phyloP scores from a whole-genome alignment of 257 asterid genomes.

The Lycium barbarum region DNA sequence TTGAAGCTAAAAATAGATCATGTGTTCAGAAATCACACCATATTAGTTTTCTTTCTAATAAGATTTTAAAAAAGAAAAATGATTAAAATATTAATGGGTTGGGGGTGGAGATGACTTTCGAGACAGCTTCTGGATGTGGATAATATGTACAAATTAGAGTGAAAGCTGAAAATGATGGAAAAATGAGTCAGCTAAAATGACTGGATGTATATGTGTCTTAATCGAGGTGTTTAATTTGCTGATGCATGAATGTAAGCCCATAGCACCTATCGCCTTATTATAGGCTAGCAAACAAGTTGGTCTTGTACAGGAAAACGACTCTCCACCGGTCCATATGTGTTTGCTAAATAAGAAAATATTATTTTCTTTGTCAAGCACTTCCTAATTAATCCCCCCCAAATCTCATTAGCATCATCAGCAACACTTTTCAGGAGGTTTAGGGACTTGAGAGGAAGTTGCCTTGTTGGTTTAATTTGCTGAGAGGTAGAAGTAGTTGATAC shows the following conservation, averaged over 20 bases:
- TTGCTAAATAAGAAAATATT: conserved; percentile 10
- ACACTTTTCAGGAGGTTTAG: background rate
- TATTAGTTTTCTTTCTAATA: background rate
- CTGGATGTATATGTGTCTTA: background rate
- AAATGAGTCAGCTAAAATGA: background rate
- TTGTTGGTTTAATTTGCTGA: background rate
- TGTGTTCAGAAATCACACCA: background rate
- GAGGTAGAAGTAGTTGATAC: background rate
- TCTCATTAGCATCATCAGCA: background rate
- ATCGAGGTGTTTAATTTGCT: background rate
- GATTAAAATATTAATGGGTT: background rate
- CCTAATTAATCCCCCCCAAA: background rate
- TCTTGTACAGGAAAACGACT: background rate
- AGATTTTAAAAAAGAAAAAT: background rate
- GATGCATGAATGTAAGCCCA: background rate
- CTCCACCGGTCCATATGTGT: background rate
- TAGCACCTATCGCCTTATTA: background rate
- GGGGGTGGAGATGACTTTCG: background rate
- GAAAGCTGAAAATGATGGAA: background rate
- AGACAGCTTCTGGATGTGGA: background rate
- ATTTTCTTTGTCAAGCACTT: background rate
- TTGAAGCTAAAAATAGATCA: background rate
- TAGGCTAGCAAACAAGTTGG: background rate
- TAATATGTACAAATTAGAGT: background rate
- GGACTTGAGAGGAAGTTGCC: background rate